Evolutionary conservation across 2,329 filamentous ascomycete genomes (phyloP).

Genomic region (Davidsoniella neocaledoniae): DNA sequence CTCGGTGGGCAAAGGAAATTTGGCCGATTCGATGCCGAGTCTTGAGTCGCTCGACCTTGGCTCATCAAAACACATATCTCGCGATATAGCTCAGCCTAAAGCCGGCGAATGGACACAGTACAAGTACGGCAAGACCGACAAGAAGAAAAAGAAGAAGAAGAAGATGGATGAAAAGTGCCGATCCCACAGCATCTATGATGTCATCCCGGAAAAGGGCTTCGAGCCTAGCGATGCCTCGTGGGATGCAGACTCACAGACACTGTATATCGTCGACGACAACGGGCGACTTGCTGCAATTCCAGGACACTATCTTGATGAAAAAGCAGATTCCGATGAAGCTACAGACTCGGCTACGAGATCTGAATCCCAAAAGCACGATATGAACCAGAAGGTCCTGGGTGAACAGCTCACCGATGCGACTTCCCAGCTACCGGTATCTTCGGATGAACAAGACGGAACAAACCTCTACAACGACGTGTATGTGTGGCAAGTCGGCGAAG

Average conservation of each 20-base stretch:
- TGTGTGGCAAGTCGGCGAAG: conserved; percentile 2
- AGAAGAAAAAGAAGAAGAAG: too few relatives aligned
- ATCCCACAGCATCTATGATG: not conserved
- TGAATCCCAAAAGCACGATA: not conserved
- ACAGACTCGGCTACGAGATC: not conserved
- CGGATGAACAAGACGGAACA: not conserved
- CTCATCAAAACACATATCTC: too few relatives aligned
- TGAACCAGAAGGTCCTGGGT: not conserved
- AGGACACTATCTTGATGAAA: not conserved
- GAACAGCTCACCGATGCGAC: not conserved
- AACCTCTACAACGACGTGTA: not conserved
- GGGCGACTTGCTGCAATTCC: conserved; percentile 6
- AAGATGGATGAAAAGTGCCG: not conserved
- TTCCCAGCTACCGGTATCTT: conserved; percentile 1
- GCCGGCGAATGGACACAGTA: too few relatives aligned
- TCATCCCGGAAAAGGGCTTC: conserved; percentile 2
- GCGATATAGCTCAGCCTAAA: too few relatives aligned
- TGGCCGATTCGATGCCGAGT: too few relatives aligned
- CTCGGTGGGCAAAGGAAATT: too few relatives aligned
- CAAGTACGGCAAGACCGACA: too few relatives aligned
- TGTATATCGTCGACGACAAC: conserved; percentile 6
- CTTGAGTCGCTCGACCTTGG: too few relatives aligned
- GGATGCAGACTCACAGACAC: conserved; percentile 1
- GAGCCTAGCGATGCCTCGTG: conserved; percentile 6
- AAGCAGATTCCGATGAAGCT: not conserved